Evolutionary conservation across 2,329 filamentous ascomycete species (phyloP).

Genomic region (Microsporum audouinii): DNA sequence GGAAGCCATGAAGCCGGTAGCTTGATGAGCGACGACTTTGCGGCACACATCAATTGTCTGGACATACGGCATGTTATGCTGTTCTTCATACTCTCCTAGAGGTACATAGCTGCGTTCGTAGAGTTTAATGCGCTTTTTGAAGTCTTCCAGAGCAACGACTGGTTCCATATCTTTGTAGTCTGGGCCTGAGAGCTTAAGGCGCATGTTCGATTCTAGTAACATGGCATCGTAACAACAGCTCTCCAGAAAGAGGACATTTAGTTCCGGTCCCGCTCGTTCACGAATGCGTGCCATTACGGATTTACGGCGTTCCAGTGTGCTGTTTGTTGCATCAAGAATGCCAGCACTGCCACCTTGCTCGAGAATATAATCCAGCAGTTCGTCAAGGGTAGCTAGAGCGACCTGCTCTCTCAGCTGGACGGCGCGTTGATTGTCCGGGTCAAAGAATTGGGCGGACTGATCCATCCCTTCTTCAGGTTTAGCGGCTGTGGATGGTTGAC

Average conservation of each 20-base stretch:
- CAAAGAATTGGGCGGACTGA: conserved; percentile 87
- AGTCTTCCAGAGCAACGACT: conserved; percentile 69
- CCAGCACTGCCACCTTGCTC: conserved; percentile 74
- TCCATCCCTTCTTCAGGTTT: conserved; percentile 50
- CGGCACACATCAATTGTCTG: conserved; percentile 96
- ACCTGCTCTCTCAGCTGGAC: conserved; percentile 80
- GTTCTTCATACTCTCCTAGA: conserved; percentile 81
- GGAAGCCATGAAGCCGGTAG: conserved; percentile 81
- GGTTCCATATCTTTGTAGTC: conserved; percentile 96
- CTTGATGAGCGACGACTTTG: conserved; percentile 81
- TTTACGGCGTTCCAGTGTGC: conserved; percentile 74
- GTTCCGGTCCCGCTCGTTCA: conserved; percentile 64
- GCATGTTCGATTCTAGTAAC: conserved; percentile 91
- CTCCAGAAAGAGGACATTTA: conserved; percentile 91
- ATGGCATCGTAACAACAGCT: conserved; percentile 79
- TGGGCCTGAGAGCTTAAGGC: conserved; percentile 84
- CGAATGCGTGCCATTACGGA: conserved; percentile 75
- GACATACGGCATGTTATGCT: conserved; percentile 84
- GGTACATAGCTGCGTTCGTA: conserved; percentile 93
- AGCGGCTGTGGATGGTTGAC: not conserved
- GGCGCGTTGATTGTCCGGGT: conserved; percentile 74
- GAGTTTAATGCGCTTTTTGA: conserved; percentile 80
- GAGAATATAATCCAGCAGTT: conserved; percentile 81
- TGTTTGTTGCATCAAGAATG: conserved; percentile 95
- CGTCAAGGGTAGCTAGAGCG: conserved; percentile 82